These are phyloP conservation scores for Pseudomassariella vexata DNA, from an alignment of 2,329 filamentous ascomycete genomes.

Conservation along the genomic window DNA sequence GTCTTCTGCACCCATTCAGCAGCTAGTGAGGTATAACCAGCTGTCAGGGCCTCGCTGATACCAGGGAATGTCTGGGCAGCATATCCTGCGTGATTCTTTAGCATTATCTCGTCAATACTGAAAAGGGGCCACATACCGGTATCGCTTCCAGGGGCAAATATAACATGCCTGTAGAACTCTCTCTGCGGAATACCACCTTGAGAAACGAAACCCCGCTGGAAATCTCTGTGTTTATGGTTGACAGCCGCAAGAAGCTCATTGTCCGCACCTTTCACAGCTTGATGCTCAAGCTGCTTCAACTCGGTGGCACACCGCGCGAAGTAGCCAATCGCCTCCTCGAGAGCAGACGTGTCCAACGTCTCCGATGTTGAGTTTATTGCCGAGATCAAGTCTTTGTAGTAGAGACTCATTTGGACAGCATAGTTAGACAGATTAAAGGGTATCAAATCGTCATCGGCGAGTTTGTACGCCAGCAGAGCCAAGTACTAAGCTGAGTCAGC, in stretches of 20 bases:
- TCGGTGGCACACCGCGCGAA: conserved; percentile 27
- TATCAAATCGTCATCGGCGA: conserved; percentile 30
- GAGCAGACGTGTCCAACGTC: conserved; percentile 29
- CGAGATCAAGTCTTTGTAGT: conserved; percentile 30
- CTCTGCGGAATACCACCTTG: conserved; percentile 39
- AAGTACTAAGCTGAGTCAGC: conserved; percentile 25
- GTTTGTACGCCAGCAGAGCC: conserved; percentile 30
- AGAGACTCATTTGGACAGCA: conserved; percentile 29
- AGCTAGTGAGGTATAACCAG: conserved; percentile 18
- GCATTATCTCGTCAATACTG: background rate
- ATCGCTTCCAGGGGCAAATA: conserved; percentile 41
- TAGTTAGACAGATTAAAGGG: conserved; percentile 36
- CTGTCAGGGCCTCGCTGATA: conserved; percentile 21
- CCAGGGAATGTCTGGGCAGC: conserved; percentile 24
- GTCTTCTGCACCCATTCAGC: conserved; percentile 21
- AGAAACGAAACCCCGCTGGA: conserved; percentile 41
- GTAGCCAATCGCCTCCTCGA: conserved; percentile 30
- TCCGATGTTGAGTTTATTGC: conserved; percentile 24
- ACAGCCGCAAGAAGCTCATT: conserved; percentile 26
- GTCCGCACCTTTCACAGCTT: conserved; percentile 22
- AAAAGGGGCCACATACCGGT: conserved; percentile 30
- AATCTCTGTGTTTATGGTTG: conserved; percentile 41
- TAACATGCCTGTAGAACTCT: conserved; percentile 39
- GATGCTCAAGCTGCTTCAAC: conserved; percentile 24
- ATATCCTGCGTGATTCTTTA: conserved; percentile 16